A percentile compares a stretch with the other conserved stretches of the same genome.
Conservation (phyloP, 495 filamentous ascomycete species). For the Cercophora sp. region DNA sequence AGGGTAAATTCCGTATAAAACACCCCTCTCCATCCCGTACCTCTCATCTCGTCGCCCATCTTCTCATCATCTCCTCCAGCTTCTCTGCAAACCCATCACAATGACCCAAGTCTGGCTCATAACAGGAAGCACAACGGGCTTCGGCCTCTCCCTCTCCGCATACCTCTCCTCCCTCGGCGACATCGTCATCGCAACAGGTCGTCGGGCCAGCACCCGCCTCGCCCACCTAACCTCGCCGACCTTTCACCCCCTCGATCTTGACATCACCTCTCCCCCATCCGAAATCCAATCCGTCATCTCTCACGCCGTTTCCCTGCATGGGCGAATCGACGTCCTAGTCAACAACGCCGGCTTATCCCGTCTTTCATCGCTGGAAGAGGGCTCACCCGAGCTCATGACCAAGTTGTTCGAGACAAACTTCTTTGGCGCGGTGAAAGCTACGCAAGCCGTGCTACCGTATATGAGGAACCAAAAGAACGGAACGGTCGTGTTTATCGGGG, state of each 20-base stretch:
- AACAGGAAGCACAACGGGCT: conserved; percentile 44
- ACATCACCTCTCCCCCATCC: conserved; percentile 39
- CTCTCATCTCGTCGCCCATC: no score
- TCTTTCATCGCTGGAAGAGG: conserved; percentile 41
- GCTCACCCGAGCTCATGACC: neutral
- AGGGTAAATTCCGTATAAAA: no score
- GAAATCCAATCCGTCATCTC: conserved; percentile 36
- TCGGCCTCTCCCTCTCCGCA: conserved; percentile 39
- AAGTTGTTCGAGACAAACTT: conserved; percentile 45
- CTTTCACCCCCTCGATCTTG: conserved; percentile 39
- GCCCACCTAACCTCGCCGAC: conserved; percentile 38
- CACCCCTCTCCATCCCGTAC: no score
- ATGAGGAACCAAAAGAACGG: conserved; percentile 45
- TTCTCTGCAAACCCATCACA: neutral
- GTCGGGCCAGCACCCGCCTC: conserved; percentile 36
- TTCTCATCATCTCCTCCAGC: no score
- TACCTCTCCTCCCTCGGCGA: conserved; percentile 48
- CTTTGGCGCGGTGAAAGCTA: conserved; percentile 44
- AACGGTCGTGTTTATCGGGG: conserved; percentile 33
- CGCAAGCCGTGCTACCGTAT: conserved; percentile 41
- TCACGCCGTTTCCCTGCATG: conserved; percentile 27
- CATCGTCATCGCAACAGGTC: conserved; percentile 53
- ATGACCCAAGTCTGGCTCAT: conserved; percentile 22
- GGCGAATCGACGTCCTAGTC: conserved; percentile 50
- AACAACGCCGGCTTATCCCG: conserved; percentile 54